A percentile compares a stretch with the other conserved stretches of the same genome.
These are phyloP conservation scores for Saprolegnia diclina DNA, from an alignment of 352 stramenopile genomes.

Conservation along the genomic window DNA sequence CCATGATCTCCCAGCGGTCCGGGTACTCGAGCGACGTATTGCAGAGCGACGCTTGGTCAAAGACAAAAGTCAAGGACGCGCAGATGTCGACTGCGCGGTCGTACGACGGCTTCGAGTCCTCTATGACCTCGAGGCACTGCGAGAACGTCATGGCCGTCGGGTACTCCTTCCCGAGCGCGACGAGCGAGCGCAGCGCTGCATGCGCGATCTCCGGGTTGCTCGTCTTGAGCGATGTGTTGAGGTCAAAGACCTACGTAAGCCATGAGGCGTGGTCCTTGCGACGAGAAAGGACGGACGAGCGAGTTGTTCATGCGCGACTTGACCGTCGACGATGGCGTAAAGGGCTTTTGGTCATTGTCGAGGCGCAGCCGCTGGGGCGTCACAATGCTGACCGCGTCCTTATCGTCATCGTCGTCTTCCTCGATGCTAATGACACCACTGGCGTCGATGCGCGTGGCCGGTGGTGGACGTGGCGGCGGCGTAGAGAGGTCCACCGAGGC, in stretches of 20 bases:
- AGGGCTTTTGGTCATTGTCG: slow-evolving; percentile 21
- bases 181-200: slow-evolving; percentile 64
- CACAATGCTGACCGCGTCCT: neutral
- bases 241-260: slow-evolving; percentile 21
- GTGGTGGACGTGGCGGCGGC: neutral
- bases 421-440: neutral
- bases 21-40: slow-evolving; percentile 58
- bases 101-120: slow-evolving; percentile 62
- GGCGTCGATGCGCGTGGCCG: neutral
- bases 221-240: slow-evolving; percentile 54
- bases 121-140: slow-evolving; percentile 74
- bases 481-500: neutral
- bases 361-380: neutral
- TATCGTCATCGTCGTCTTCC: slow-evolving; percentile 10
- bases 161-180: slow-evolving; percentile 80
- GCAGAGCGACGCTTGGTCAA: slow-evolving; percentile 62
- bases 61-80: slow-evolving; percentile 73
- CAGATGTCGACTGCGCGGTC: slow-evolving; percentile 69
- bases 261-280: neutral
- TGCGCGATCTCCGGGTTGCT: slow-evolving; percentile 76
- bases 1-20: slow-evolving; percentile 51
- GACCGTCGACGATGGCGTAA: slow-evolving; percentile 22
- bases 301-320: slow-evolving; percentile 27
- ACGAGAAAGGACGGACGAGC: slow-evolving; percentile 9
- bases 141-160: slow-evolving; percentile 72